phyloP scores from a whole-genome alignment of 2,329 filamentous ascomycete genomes.

The Catunica adiposa region DNA sequence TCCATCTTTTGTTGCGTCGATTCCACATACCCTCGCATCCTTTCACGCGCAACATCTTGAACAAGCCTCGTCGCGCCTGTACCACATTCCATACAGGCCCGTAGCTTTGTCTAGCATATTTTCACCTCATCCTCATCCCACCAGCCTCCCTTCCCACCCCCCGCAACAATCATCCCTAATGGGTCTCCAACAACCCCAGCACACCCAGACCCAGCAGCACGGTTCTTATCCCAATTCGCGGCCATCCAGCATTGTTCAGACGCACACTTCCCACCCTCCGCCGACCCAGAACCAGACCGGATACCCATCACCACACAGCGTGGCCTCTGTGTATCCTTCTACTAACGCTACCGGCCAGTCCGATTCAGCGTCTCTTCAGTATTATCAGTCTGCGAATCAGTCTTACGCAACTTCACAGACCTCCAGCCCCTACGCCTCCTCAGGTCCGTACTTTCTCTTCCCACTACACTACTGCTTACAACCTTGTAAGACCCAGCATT shows the following conservation, averaged over 20 bases:
- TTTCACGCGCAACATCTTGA: not conserved
- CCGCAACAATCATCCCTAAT: slow-evolving; percentile 27
- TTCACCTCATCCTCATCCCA: not conserved
- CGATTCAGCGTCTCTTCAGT: slow-evolving; percentile 45
- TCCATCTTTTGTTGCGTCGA: not conserved
- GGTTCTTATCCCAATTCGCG: slow-evolving; percentile 48
- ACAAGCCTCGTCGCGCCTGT: not conserved
- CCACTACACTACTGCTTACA: not conserved
- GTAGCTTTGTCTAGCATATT: not conserved
- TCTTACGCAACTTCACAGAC: slow-evolving; percentile 64
- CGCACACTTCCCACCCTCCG: slow-evolving; percentile 41
- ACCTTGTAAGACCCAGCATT: too few species aligned
- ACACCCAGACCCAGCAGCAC: slow-evolving; percentile 55
- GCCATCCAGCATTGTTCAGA: slow-evolving; percentile 56
- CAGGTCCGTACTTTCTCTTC: slow-evolving; percentile 38
- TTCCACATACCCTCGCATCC: not conserved
- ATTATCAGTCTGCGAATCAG: slow-evolving; percentile 62
- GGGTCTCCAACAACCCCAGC: slow-evolving; percentile 26
- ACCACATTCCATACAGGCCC: not conserved
- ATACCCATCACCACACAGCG: slow-evolving; percentile 51
- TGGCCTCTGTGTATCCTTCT: slow-evolving; percentile 37
- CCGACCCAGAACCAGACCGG: slow-evolving; percentile 46
- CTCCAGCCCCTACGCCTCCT: slow-evolving; percentile 70
- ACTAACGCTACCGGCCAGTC: slow-evolving; percentile 46
- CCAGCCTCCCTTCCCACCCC: slow-evolving; percentile 1